A percentile compares a stretch with the other conserved stretches of the same genome.
Evolutionary conservation across 1,284 basidiomycete genomes (phyloP).

Genomic region (Gomphus bonarii): DNA sequence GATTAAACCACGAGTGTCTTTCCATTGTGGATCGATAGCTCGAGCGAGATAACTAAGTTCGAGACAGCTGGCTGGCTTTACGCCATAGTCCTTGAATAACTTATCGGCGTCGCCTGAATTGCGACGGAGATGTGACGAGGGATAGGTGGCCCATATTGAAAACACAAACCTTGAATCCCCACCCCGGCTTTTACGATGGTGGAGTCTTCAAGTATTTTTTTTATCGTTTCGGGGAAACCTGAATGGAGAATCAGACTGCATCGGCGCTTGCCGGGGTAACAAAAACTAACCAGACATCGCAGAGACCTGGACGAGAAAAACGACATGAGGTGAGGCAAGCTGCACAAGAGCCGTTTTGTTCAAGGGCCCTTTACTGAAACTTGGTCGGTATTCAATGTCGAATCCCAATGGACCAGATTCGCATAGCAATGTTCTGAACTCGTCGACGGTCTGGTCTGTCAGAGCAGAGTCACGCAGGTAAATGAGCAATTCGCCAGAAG

Average conservation of each 20-base stretch:
- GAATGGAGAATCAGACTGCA: background rate
- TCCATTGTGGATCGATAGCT: conserved; percentile 37
- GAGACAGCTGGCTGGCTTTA: conserved; percentile 46
- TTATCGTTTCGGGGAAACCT: conserved; percentile 49
- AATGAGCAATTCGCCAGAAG: conserved; percentile 11
- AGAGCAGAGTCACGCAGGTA: conserved; percentile 19
- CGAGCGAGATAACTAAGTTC: conserved; percentile 60
- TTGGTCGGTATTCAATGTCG: conserved; percentile 69
- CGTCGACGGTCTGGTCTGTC: conserved; percentile 14
- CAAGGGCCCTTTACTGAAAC: conserved; percentile 37
- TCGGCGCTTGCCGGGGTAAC: conserved; percentile 2
- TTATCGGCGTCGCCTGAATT: conserved; percentile 57
- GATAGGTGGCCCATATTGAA: conserved; percentile 2
- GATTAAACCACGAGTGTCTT: conserved; percentile 23
- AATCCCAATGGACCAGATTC: conserved; percentile 46
- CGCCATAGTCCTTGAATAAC: conserved; percentile 40
- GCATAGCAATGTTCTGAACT: conserved; percentile 13
- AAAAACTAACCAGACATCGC: conserved; percentile 41
- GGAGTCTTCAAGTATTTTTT: conserved; percentile 37
- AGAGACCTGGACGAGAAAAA: conserved; percentile 54
- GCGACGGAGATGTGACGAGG: conserved; percentile 7
- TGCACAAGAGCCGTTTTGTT: conserved; percentile 65
- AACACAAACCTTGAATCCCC: conserved; percentile 47
- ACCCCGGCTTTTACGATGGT: conserved; percentile 54
- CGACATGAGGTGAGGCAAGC: conserved; percentile 40